phyloP scores from a whole-genome alignment of 2,329 filamentous ascomycete species.

The Aspergillus spinulosporus region DNA sequence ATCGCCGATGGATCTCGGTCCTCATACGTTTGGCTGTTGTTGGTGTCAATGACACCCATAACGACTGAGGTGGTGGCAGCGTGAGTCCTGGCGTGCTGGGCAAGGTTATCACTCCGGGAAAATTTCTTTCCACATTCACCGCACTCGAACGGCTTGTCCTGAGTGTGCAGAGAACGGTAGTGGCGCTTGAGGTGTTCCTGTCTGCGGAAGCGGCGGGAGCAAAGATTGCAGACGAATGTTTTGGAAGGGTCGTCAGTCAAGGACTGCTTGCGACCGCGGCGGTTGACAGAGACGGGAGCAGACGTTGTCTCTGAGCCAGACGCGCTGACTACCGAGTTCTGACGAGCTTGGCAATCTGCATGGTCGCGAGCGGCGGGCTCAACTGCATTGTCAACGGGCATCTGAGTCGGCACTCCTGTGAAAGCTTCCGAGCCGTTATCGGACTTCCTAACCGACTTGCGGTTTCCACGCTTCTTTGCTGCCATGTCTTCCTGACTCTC shows the following conservation, averaged over 20 bases:
- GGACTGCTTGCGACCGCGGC: constrained; percentile 96
- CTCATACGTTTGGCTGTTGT: constrained; percentile 49
- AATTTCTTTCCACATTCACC: constrained; percentile 99
- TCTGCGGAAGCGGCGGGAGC: constrained; percentile 94
- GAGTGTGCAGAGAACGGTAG: constrained; percentile 95
- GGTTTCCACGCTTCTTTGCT: constrained; percentile 50
- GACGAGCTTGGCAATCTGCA: constrained; percentile 41
- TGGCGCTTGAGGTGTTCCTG: constrained; percentile 99
- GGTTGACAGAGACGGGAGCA: constrained; percentile 64
- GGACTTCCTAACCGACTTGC: constrained; percentile 39
- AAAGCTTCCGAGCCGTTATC: constrained; percentile 33
- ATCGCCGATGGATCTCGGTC: constrained; percentile 65
- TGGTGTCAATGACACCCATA: constrained; percentile 80
- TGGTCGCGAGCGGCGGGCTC: constrained; percentile 45
- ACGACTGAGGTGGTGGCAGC: constrained; percentile 78
- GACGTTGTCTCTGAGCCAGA: constrained; percentile 43
- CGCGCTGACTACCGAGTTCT: constrained; percentile 50
- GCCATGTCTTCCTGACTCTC: constrained; percentile 44
- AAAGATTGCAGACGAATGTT: constrained; percentile 95
- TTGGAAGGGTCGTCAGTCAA: constrained; percentile 96
- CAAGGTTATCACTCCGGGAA: constrained; percentile 94
- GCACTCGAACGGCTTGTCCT: constrained; percentile 98
- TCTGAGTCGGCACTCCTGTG: constrained; percentile 32
- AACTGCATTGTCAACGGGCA: constrained; percentile 30
- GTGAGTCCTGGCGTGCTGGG: constrained; percentile 93